Evolutionary conservation across 768 basidiomycete species (phyloP), one percentile per base, ranked within the genome.

Genomic region (Kwoniella dendrophila): DNA sequence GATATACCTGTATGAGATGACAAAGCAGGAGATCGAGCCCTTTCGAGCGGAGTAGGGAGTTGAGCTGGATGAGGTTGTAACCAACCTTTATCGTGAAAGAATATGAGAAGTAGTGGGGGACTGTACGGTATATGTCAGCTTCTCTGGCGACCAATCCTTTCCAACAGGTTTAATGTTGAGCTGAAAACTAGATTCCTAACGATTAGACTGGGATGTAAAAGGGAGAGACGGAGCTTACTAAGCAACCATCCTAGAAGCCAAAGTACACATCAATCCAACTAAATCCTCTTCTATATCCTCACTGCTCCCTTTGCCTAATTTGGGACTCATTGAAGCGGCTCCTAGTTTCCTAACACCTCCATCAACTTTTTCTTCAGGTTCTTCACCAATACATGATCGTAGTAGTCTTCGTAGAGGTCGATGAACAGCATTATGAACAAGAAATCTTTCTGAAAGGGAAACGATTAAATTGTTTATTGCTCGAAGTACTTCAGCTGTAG

Each of bases 21-120:
- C 5, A 85, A 83, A 20, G 85, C 79, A 0, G 88, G 87, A 3
- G 90, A 90, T 1, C 69, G 24, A 3, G 71, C 66, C 18, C 71
- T 55, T 27, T 69, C 60, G 24, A 69, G 51, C n/a, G 29, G 41
- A 4, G 59, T 52, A 8, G 53, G 32, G 14, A 58, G 14, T 4
- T 29, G 60, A 29, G 57, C 55, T 34, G 47, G 57, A 51, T 22
- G 67, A 20, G 66, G 65, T 33, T 47, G 67, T 29, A 52, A 54
- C 64, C 90, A 90, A 68, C 90, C 87, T 72, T 90, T 93, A 76
- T 95, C 92, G 71, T 94, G 92, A 77, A 98, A 95, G 82, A 97
- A 97, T 66, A 98, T 95, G 85, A 96, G 90, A 38, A 98, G 85
- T 1, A 98, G 82, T 70, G 72, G 73, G 0, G 76, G 74, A 56